Conservation (phyloP, 2,329 filamentous ascomycete genomes). For the Neofusicoccum cordaticola region DNA sequence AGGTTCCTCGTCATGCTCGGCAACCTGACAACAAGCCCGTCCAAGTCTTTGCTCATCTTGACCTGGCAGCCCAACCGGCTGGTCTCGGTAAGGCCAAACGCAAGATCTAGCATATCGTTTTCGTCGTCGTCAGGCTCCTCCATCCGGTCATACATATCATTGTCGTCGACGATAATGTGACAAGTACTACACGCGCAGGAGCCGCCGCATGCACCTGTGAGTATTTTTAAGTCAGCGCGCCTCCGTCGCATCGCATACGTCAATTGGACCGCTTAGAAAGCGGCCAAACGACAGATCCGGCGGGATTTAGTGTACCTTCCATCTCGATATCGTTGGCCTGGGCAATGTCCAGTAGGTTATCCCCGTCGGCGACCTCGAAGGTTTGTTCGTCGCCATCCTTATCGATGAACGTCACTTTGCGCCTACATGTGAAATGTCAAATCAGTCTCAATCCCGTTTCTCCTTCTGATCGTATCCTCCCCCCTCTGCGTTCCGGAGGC, state of each 20-base stretch:
- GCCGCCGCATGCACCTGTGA: slow-evolving; percentile 78
- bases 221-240: neutral
- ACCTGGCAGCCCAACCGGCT: slow-evolving; percentile 85
- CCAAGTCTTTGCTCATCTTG: slow-evolving; percentile 82
- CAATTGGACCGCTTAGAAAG: neutral
- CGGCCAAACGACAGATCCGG: neutral
- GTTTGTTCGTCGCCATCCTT: slow-evolving; percentile 77
- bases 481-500: slow-evolving; percentile 30
- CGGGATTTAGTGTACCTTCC: slow-evolving; percentile 57
- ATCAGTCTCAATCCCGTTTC: neutral
- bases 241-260: neutral
- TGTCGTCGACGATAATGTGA: slow-evolving; percentile 78
- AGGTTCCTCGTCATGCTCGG: slow-evolving; percentile 94
- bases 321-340: slow-evolving; percentile 95
- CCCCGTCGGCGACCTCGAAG: slow-evolving; percentile 77
- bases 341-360: slow-evolving; percentile 93
- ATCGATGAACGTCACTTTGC: slow-evolving; percentile 88
- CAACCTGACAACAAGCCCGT: slow-evolving; percentile 80
- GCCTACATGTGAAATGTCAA: slow-evolving; percentile 48
- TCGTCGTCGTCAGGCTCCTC: slow-evolving; percentile 75
- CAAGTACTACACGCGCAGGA: slow-evolving; percentile 92
- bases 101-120: slow-evolving; percentile 88
- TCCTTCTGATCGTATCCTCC: neutral
- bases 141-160: slow-evolving; percentile 73
- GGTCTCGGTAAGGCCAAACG: slow-evolving; percentile 86